Base-by-base conservation (phyloP, 2,329 filamentous ascomycete species). In the Colletotrichum tofieldiae region DNA sequence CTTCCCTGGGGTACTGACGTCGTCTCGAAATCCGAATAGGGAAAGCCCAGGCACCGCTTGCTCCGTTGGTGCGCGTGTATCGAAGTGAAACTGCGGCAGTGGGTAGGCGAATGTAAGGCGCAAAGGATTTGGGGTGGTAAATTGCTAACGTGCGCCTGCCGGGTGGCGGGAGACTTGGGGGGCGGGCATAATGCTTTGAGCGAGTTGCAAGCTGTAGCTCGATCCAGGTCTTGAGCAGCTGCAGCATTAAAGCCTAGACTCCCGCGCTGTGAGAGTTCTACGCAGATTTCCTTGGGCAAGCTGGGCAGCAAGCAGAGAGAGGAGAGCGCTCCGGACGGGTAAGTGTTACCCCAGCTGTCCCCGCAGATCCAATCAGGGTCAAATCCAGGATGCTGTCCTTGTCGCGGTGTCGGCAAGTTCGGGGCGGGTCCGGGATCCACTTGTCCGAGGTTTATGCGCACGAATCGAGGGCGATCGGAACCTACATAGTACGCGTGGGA, bases 361-460 rank as follows among this genome's bases (percentile, higher is more conserved):
- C 23, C 12, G 26, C 41, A 56, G 12, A 23, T 56, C 66, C 60
- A 56, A 23, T 35, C 32, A 59, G 16, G 29, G 54, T 32, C 20
- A 32, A 39, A 29, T 52, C 62, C 47, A 54, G 23, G 23, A 16
- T 35, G 35, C 37, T 37, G 37, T 29, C 16, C 39, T 41, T 12
- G 35, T 37, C n/a, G 52, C 52, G 32, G 29, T 45, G 37, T 72
- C 65, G 65, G 70, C 52, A 70, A 64, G 70, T 60, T 72, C 65
- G 70, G 70, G 20, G 52, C 65, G 23, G 69, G 54, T n/a, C 58
- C 58, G 65, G 54, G 52, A 65, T 54, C 69, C 69, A 72, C 69
- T 49, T 69, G 29, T 60, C 69, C 69, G 69, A 72, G 52, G 39
- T 52, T 69, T 69, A 69, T 65, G 69, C 69, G 69, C 65, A 72